Percentiles rank a stretch among this genome's conserved stretches.
These are phyloP conservation scores for Forsythia viridissima DNA, from an alignment of 257 asterid species.

Conservation along the genomic window DNA sequence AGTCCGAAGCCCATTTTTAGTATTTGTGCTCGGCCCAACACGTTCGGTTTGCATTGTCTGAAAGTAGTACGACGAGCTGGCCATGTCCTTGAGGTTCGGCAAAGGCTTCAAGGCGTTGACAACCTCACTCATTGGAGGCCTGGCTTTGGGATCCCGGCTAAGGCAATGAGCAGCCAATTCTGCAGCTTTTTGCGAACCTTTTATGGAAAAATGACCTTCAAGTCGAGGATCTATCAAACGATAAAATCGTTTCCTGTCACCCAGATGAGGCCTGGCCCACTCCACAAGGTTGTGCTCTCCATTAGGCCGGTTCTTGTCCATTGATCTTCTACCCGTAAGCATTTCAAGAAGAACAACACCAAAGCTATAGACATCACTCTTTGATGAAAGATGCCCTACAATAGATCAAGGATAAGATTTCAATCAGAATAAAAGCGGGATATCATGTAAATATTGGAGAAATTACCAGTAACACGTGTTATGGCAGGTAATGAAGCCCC, in stretches of 20 bases:
- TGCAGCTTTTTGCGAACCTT: slow-evolving; percentile 95
- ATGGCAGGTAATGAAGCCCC: not conserved
- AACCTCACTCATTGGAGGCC: slow-evolving; percentile 92
- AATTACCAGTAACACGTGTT: not conserved
- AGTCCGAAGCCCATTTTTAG: slow-evolving; percentile 46
- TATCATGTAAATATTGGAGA: not conserved
- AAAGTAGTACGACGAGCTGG: slow-evolving; percentile 78
- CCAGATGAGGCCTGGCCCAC: slow-evolving; percentile 94
- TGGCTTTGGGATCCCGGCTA: slow-evolving; percentile 72
- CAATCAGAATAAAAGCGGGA: not conserved
- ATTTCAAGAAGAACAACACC: slow-evolving; percentile 93
- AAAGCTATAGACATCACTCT: slow-evolving; percentile 90
- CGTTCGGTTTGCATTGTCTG: slow-evolving; percentile 81
- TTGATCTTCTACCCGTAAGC: slow-evolving; percentile 92
- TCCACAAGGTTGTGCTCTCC: slow-evolving; percentile 96
- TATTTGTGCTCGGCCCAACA: slow-evolving; percentile 55
- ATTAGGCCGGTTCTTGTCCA: slow-evolving; percentile 91
- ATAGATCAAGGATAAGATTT: not conserved
- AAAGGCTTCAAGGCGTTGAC: slow-evolving; percentile 83
- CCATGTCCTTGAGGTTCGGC: slow-evolving; percentile 95
- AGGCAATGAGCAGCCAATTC: slow-evolving; percentile 89
- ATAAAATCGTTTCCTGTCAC: slow-evolving; percentile 71
- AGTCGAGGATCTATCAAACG: slow-evolving; percentile 90
- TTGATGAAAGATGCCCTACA: slow-evolving; percentile 94
- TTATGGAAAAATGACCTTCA: slow-evolving; percentile 88